Evolutionary conservation across 2,329 filamentous ascomycete genomes (phyloP).

Genomic region (Thielaviopsis ethacetica): DNA sequence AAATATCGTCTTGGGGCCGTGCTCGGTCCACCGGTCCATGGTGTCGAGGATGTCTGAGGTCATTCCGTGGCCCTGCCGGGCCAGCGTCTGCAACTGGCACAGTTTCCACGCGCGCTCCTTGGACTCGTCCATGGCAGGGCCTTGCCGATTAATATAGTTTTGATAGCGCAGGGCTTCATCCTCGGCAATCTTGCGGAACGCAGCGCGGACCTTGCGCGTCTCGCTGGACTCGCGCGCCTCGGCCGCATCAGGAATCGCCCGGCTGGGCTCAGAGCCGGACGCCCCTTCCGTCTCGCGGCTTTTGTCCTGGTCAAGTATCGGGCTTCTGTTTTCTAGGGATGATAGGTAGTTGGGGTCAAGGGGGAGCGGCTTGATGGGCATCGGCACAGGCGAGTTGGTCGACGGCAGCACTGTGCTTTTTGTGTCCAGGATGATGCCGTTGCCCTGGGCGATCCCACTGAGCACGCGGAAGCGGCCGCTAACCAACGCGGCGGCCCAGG

Average conservation of each 20-base stretch:
- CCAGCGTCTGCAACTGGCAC: neutral
- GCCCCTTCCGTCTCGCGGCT: neutral
- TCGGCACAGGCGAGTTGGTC: neutral
- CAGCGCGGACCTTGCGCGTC: neutral
- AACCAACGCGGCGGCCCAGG: constrained; percentile 56
- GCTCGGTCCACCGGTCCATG: neutral
- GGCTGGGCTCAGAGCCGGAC: neutral
- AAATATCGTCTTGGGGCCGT: neutral
- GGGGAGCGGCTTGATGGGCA: neutral
- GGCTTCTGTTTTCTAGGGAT: neutral
- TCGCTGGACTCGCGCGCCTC: neutral
- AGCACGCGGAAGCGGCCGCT: constrained; percentile 53
- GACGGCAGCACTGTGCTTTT: neutral
- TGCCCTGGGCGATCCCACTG: constrained; percentile 29
- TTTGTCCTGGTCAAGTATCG: neutral
- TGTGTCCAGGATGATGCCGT: constrained; percentile 15
- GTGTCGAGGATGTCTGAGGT: neutral
- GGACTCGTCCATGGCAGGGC: neutral
- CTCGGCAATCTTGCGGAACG: neutral
- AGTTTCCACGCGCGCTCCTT: neutral
- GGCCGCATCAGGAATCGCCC: neutral
- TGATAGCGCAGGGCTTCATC: neutral
- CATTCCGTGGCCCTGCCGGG: neutral
- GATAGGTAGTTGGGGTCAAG: neutral
- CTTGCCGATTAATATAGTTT: neutral